Evolutionary conservation across 176 grass and related monocot genomes (phyloP), one percentile per base, ranked within the genome.

Genomic region (Rhynchospora breviuscula): DNA sequence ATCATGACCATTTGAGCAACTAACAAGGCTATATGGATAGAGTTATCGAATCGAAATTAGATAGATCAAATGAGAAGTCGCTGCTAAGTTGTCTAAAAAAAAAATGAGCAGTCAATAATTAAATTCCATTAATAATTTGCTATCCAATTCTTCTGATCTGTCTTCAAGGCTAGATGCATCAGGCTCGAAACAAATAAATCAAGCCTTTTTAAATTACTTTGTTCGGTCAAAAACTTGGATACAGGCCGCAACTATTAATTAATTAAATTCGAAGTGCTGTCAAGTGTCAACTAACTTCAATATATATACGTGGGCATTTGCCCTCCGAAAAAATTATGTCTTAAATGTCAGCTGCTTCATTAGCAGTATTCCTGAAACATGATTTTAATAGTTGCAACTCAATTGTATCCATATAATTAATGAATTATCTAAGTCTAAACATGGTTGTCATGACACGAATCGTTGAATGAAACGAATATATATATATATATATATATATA

Each of bases 271-370:
- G 26, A 8, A 8, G 22, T 56, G 48, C 12, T 76, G 49, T 76
- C 72, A 76, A 75, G 6, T 76, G 49, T 76, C 72, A 76, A 75
- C 47, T 52, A 75, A 26, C 44, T 46, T 74, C 7, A 47, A n/a
- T 35, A 40, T 6, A n/a, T 35, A 40, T 6, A 59, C 14, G 13
- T 68, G 17, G 65, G 14, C 17, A 18, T 40, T 40, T 35, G 17
- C 14, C 11, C 2, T 25, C 47, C 52, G 47, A 25, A 53, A 48
- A 49, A 15, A 33, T 33, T 56, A 22, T 3, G 10, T n/a, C 8
- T 15, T 72, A 47, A 7, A 1, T 70, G 14, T 5, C 68, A 72
- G 2, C 68, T 72, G 19, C 72, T 25, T 52, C 25, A 49, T 53
- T 69, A 31, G 12, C 63, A 81, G 25, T 23, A 81, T 63, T 17